phyloP scores from a whole-genome alignment of 2,329 filamentous ascomycete species.

The Trichoderma sp. region DNA sequence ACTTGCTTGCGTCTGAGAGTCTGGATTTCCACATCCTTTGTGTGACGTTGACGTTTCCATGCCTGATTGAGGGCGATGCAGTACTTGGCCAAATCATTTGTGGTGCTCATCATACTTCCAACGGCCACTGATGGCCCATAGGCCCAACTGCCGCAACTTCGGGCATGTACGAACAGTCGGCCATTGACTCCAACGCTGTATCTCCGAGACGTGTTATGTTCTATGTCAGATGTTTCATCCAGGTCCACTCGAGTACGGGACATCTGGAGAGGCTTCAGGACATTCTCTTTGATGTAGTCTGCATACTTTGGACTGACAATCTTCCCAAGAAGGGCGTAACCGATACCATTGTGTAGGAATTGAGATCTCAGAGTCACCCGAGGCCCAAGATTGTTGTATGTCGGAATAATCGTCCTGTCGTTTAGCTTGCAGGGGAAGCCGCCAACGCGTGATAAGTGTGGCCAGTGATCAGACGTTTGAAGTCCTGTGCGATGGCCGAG shows the following conservation, averaged over 20 bases:
- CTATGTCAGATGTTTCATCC: not conserved
- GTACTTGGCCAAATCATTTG: not conserved
- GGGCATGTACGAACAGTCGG: not conserved
- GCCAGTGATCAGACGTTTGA: not conserved
- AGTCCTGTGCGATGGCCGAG: conserved; percentile 5
- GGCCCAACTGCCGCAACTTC: not conserved
- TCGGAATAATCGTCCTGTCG: not conserved
- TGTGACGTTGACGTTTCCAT: not conserved
- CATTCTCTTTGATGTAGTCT: not conserved
- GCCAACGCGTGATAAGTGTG: not conserved
- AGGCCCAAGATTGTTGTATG: not conserved
- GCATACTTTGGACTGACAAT: not conserved
- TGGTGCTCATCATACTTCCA: not conserved
- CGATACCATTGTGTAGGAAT: not conserved
- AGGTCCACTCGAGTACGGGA: not conserved
- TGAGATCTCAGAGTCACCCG: not conserved
- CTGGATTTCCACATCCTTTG: not conserved
- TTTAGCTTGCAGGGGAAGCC: not conserved
- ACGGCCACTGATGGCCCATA: not conserved
- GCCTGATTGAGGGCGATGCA: not conserved
- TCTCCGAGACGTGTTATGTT: not conserved
- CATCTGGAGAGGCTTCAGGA: not conserved
- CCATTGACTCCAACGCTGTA: not conserved
- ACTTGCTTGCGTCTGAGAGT: not conserved
- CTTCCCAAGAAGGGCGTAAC: not conserved